A percentile compares a stretch with the other conserved stretches of the same genome.
Evolutionary conservation across 192 early-diverging fungal species (phyloP).

Genomic region (Rhizophagus prolifer): DNA sequence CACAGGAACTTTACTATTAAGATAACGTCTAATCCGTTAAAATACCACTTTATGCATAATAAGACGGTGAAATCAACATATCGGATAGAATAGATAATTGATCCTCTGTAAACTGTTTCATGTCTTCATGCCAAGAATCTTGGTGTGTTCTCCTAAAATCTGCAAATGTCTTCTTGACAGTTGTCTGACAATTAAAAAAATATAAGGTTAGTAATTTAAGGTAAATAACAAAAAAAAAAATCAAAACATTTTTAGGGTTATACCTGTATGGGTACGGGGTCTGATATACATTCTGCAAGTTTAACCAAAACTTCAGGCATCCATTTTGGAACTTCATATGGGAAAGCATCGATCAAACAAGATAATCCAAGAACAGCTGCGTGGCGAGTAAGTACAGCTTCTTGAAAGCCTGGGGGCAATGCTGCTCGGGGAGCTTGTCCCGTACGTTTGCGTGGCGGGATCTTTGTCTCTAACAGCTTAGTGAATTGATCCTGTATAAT

Average conservation of each 20-base stretch:
- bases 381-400: conserved; percentile 72
- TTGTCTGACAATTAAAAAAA: conserved; percentile 44
- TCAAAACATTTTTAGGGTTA: not conserved
- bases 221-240: conserved; percentile 5
- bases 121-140: conserved; percentile 93
- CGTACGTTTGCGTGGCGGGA: conserved; percentile 47
- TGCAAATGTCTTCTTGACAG: conserved; percentile 84
- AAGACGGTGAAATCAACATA: conserved; percentile 85
- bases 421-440: conserved; percentile 30
- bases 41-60: conserved; percentile 62
- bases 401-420: conserved; percentile 47
- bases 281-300: conserved; percentile 75
- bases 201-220: not conserved
- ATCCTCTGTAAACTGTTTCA: conserved; percentile 68
- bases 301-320: conserved; percentile 82
- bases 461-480: conserved; percentile 38
- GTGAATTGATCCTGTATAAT: conserved; percentile 36
- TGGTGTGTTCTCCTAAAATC: conserved; percentile 95
- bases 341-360: conserved; percentile 85
- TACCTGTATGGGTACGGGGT: conserved; percentile 81
- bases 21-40: not conserved
- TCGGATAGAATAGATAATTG: conserved; percentile 82
- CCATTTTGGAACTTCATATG: conserved; percentile 92
- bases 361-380: conserved; percentile 90
- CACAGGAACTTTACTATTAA: not conserved